These are phyloP conservation scores for Papiliotrema laurentii DNA, from an alignment of 1,284 basidiomycete genomes.

Conservation along the genomic window DNA sequence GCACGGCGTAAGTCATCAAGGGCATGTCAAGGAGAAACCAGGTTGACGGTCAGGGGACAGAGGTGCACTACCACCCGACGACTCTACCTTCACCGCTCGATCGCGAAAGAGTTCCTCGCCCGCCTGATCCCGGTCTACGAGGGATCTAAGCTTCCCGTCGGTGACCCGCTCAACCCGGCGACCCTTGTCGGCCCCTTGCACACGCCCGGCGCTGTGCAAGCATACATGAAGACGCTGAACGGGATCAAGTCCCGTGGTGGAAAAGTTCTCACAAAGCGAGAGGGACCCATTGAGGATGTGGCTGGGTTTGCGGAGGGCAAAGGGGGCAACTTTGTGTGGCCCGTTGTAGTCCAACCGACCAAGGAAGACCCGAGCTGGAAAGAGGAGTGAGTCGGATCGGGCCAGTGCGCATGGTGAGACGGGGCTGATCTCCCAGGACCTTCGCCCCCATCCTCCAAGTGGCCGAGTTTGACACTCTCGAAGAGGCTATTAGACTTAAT, in stretches of 20 bases:
- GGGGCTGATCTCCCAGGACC: slow-evolving; percentile 10
- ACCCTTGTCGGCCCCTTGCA: slow-evolving; percentile 88
- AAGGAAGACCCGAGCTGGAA: slow-evolving; percentile 42
- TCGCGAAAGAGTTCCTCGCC: slow-evolving; percentile 70
- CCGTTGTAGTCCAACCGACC: slow-evolving; percentile 62
- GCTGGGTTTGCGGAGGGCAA: slow-evolving; percentile 51
- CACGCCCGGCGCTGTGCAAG: slow-evolving; percentile 60
- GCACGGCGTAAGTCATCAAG: slow-evolving; percentile 60
- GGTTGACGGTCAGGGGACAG: slow-evolving; percentile 57
- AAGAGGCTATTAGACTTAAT: slow-evolving; percentile 85
- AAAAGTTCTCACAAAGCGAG: slow-evolving; percentile 54
- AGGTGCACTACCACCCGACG: slow-evolving; percentile 90
- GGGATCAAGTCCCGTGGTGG: slow-evolving; percentile 65
- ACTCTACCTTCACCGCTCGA: slow-evolving; percentile 75
- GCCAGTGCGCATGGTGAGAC: slow-evolving; percentile 61
- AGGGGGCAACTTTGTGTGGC: slow-evolving; percentile 80
- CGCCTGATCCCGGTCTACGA: slow-evolving; percentile 61
- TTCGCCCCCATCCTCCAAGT: slow-evolving; percentile 64
- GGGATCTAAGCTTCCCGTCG: slow-evolving; percentile 58
- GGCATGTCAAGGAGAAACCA: neutral
- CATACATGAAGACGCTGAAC: slow-evolving; percentile 62
- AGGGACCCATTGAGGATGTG: slow-evolving; percentile 25
- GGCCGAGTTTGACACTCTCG: slow-evolving; percentile 81
- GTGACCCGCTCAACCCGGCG: slow-evolving; percentile 68
- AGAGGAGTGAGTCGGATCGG: slow-evolving; percentile 55